Base-by-base conservation (phyloP, 371 early-diverging fungal species). In the Apophysomyces variabilis region DNA sequence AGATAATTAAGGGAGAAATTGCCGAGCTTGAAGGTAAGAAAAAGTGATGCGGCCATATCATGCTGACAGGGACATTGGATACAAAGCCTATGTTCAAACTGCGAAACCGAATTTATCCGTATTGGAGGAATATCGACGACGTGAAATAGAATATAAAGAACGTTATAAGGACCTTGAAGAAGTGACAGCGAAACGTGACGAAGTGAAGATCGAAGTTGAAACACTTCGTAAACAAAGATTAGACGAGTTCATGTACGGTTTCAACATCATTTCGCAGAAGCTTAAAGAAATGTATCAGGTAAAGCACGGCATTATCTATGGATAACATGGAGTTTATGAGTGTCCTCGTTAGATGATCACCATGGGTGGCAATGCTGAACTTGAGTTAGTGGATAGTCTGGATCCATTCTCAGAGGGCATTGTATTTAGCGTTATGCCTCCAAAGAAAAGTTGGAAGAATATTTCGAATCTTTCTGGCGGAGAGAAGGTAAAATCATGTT, bases 361-460 rank as follows among this genome's bases (percentile, higher is more conserved):
- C 0, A 83, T 99, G 61, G 99, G 99, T 21, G 99, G 99, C 18
- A 99, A 98, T 78, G 99, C 99, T 0, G 99, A 99, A 77, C 84
- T 99, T 37, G 99, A 99, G 72, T 83, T 99, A n/a, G 97, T 99
- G 4, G 99, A 99, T 73, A 95, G 93, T 73, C 80, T 99, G 77
- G 99, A 99, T 80, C 99, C 99, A 1, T 99, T 99, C 80, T 95
- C 97, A 4, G 99, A 99, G 76, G 99, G 99, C 9, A 94, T 99
- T 57, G 84, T 98, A 36, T 97, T 99, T 76, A 95, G 95, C 74
- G 99, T 99, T 5, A 99, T 99, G 99, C 99, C 99, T 5, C 99
- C 99, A 26, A 99, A 99, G 77, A 99, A 99, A 86, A 95, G 96
- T 66, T 99, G 99, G 99, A 99, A 99, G 74, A 98, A 98, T 76